Evolutionary conservation across 768 basidiomycete genomes (phyloP).

Genomic region (Russula virescens): DNA sequence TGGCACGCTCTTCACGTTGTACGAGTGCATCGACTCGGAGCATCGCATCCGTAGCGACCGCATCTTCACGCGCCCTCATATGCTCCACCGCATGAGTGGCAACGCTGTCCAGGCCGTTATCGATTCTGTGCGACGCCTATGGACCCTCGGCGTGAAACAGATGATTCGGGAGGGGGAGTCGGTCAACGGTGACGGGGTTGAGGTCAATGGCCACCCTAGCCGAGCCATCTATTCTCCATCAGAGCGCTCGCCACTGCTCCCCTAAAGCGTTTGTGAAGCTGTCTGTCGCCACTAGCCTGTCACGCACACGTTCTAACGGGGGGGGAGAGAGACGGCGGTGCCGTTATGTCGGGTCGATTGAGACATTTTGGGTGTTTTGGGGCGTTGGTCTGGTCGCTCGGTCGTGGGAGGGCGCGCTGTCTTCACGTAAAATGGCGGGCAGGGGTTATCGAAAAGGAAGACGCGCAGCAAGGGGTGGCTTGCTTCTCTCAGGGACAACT

Average conservation of each 20-base stretch:
- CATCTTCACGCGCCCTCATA: conserved; percentile 37
- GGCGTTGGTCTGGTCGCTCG: not conserved
- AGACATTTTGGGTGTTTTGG: not conserved
- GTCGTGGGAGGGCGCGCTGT: not conserved
- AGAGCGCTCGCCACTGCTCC: conserved; percentile 8
- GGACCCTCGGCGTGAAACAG: not conserved
- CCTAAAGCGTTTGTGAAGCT: not conserved
- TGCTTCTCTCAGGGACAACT: not conserved
- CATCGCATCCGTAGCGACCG: conserved; percentile 60
- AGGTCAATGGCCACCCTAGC: no score
- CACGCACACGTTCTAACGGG: no score
- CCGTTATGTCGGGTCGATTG: not conserved
- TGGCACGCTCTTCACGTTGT: conserved; percentile 54
- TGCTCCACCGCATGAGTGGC: not conserved
- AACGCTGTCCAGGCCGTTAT: not conserved
- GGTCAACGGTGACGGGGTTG: no score
- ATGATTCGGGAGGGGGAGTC: no score
- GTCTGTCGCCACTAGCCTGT: not conserved
- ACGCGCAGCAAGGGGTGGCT: not conserved
- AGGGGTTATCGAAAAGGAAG: not conserved
- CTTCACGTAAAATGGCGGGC: not conserved
- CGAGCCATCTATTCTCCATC: not conserved
- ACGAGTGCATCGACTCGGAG: conserved; percentile 60
- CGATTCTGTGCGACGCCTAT: not conserved
- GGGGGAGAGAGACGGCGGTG: not conserved